Evolutionary conservation across 768 basidiomycete genomes (phyloP), one percentile per base, ranked within the genome.

Genomic region (Mycena vitilis): DNA sequence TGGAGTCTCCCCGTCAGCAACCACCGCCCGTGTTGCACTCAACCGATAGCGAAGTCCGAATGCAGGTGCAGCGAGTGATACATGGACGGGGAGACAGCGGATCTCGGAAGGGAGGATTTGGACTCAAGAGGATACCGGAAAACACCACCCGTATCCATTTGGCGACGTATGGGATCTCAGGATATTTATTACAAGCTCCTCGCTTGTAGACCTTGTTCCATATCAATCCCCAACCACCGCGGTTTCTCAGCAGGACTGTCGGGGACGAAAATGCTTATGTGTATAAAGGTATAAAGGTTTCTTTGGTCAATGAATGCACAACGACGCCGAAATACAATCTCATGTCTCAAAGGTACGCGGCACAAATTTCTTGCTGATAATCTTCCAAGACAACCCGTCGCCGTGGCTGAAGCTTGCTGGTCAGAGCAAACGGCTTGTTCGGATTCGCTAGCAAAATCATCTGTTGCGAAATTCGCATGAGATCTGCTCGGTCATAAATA

Each of bases 331-430:
- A n/a, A n/a, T n/a, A 30, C 5, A 30, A 30, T 30, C 30, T 30
- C 2, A 30, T 2, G 2, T 40, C 2, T 40, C 11, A 23, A 13
- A 48, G 9, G 48, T 61, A 61, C 16, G 36, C 60, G 20, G 60
- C 25, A 38, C 5, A 2, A 25, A 61, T 51, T 38, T 61, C 60
- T 4, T 37, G n/a, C 60, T 23, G 16, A 22, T 61, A 61, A 23
- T 61, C 15, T 16, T 61, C 47, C 34, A 61, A 47, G 3, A 51
- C 60, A 2, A 51, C 60, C 7, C 34, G 34, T 1, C 62, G 51
- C 11, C 62, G n/a, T 8, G 62, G 52, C n/a, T 55, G 52, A n/a
- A 47, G 16, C 15, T 63, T 63, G 34, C 62, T 63, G 10, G 62
- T 63, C 62, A 54, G n/a, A 42, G 62, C 22, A 55, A 55, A 63